Conservation (phyloP, 2,329 filamentous ascomycete species). For the Fusarium sp. region DNA sequence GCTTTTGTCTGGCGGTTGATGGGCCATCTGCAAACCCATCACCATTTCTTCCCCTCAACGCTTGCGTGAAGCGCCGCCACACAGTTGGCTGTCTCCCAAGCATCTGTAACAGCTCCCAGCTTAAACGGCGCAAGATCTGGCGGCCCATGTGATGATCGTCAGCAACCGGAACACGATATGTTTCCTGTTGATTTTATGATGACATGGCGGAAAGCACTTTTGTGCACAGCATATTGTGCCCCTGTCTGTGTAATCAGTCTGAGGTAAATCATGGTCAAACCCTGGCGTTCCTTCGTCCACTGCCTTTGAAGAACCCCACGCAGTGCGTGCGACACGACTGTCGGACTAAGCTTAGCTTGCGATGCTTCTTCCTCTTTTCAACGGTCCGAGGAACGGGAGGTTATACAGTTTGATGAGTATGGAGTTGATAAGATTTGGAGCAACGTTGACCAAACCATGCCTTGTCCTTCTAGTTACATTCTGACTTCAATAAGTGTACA, state of each 20-base stretch:
- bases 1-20: neutral
- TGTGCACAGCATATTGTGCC: slow-evolving; percentile 13
- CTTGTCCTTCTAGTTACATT: neutral
- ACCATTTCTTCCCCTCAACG: slow-evolving; percentile 2
- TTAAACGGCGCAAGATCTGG: slow-evolving; percentile 16
- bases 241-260: slow-evolving; percentile 35
- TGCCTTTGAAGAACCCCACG: neutral
- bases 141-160: slow-evolving; percentile 23
- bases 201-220: slow-evolving; percentile 7
- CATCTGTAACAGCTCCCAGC: slow-evolving; percentile 27
- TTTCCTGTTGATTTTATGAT: slow-evolving; percentile 31
- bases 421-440: slow-evolving; percentile 5
- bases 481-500: neutral
- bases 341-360: slow-evolving; percentile 11
- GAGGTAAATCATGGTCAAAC: slow-evolving; percentile 18
- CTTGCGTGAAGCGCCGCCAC: neutral
- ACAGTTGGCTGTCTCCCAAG: slow-evolving; percentile 9
- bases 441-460: neutral
- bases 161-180: slow-evolving; percentile 27
- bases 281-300: slow-evolving; percentile 3
- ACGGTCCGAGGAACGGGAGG: neutral
- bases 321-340: neutral
- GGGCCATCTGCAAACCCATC: neutral
- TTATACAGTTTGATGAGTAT: neutral
- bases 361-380: slow-evolving; percentile 11